Base-by-base conservation (phyloP, 1,139 yeast species). In the Geotrichum carabidarum region DNA sequence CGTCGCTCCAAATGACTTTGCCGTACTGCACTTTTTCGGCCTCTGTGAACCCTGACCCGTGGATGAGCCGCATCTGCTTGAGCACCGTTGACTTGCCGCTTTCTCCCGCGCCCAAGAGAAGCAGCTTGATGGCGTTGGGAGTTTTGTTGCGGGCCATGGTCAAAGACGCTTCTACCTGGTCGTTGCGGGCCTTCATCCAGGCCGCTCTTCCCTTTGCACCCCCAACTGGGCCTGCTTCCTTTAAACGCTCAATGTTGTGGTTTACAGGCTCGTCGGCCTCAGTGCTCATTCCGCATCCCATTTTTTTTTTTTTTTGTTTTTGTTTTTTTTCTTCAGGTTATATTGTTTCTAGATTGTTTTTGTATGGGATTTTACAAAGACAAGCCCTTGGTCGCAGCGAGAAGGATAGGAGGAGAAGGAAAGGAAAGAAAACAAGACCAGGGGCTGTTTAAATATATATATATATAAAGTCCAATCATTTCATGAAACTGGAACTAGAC, bases 21-120 rank as follows among this genome's bases (percentile, higher is more conserved):
- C 88, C 72, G 68, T 90, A 94, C 66, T 88, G 94, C 48, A 76
- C 69, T 53, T 96, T 75, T 68, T 94, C 99, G 61, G 82, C 86
- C 45, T 79, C 80, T 1, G 85, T 77, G 71, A 91, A 93, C 4
- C 96, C 95, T 32, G 88, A 85, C 60, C 89, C 87, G 69, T 93
- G 98, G 51, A 90, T 70, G 35, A 93, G 74, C 63, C 86, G 81
- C 81, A 93, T 80, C 68, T 94, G 99, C 69, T 93, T 94, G 59
- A 93, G 74, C n/a, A 93, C 95, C 0, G 99, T 93, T 2, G 96
- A 87, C 68, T 93, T 93, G 7, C 99, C 99, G 54, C 93, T 83
- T 70, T 93, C 99, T 7, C 99, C 99, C 0, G 98, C 91, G 30
- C 99, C 99, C 32, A 90, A 72, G 17, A 90, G 72, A 48, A 91